Evolutionary conservation across 1,284 basidiomycete species (phyloP).

Genomic region (Leccinum subrobustum): DNA sequence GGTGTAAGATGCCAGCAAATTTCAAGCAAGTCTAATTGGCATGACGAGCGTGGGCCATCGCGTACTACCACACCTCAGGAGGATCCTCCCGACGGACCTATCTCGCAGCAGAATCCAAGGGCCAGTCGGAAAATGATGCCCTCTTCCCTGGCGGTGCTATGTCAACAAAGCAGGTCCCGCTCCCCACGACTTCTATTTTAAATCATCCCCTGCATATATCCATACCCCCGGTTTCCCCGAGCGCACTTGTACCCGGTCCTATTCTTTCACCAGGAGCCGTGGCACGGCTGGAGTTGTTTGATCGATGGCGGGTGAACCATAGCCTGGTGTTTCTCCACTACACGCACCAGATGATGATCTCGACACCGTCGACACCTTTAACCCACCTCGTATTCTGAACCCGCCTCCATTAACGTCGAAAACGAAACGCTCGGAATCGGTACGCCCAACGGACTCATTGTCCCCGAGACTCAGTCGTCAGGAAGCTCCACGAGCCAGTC

Average conservation of each 20-base stretch:
- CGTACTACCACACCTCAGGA: too few relatives aligned
- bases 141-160: too few relatives aligned
- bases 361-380: background rate
- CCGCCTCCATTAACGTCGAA: slow-evolving; percentile 5
- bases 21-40: too few relatives aligned
- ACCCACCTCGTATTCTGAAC: slow-evolving; percentile 6
- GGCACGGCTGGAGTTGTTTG: slow-evolving; percentile 31
- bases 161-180: background rate
- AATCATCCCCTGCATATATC: background rate
- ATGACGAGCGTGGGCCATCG: too few relatives aligned
- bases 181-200: background rate
- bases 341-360: background rate
- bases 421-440: background rate
- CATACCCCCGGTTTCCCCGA: slow-evolving; percentile 1
- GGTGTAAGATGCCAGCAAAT: too few relatives aligned
- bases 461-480: slow-evolving; percentile 40
- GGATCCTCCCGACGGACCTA: too few relatives aligned
- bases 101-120: too few relatives aligned
- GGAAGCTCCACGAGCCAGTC: slow-evolving; percentile 17
- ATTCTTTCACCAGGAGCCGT: slow-evolving; percentile 28
- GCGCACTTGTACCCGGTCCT: background rate
- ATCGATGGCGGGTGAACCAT: slow-evolving; percentile 14
- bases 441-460: slow-evolving; percentile 22
- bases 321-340: background rate
- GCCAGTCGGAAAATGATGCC: too few relatives aligned